phyloP scores from a whole-genome alignment of 2,329 filamentous ascomycete genomes.

The Cercospora sesami region DNA sequence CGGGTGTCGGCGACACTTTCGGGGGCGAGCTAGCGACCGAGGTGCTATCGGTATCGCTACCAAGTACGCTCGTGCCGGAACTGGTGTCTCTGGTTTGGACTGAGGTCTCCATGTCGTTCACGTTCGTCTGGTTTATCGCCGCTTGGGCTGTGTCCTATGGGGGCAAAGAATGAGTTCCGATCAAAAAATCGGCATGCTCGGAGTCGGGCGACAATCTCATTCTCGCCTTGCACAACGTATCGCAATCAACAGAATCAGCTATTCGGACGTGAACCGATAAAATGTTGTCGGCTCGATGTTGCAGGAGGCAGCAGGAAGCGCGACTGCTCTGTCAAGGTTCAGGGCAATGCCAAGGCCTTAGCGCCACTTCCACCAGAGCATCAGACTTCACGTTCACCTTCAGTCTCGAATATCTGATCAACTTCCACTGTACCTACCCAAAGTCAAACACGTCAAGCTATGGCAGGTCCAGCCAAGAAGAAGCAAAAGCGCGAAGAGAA shows the following conservation, averaged over 20 bases:
- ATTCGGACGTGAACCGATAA: background rate
- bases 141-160: background rate
- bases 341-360: background rate
- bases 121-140: background rate
- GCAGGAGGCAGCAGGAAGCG: background rate
- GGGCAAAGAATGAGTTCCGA: background rate
- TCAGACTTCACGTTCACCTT: background rate
- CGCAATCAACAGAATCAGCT: background rate
- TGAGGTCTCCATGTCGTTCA: background rate
- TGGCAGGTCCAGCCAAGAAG: slow-evolving; percentile 43
- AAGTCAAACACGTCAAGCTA: slow-evolving; percentile 17
- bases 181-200: background rate
- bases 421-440: background rate
- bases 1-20: background rate
- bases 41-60: background rate
- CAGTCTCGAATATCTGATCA: background rate
- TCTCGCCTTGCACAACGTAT: background rate
- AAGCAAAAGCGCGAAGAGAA: slow-evolving; percentile 50
- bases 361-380: background rate
- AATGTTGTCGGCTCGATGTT: background rate
- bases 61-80: background rate
- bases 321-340: background rate
- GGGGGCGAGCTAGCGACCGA: background rate
- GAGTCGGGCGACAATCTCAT: background rate
- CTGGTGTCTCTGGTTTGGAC: background rate